Evolutionary conservation across 23 red algal species (phyloP).

Genomic region (Gracilaria caudata): DNA sequence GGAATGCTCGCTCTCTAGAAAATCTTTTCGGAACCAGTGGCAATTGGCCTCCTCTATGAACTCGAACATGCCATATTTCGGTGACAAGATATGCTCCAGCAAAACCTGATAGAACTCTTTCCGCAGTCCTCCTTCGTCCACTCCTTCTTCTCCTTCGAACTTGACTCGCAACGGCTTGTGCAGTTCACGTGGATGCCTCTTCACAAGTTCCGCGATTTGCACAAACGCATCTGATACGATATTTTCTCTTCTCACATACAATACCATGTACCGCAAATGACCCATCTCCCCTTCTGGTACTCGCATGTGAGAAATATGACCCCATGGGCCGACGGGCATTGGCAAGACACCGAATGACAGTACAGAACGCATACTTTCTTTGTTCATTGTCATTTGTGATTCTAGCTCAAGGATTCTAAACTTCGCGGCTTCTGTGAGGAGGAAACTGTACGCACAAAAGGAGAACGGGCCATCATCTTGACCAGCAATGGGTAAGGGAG

Average conservation of each 20-base stretch:
- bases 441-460: slow-evolving; percentile 87
- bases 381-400: slow-evolving; percentile 69
- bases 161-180: slow-evolving; percentile 82
- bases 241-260: slow-evolving; percentile 82
- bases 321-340: slow-evolving; percentile 59
- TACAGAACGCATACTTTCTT: slow-evolving; percentile 77
- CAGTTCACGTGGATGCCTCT: slow-evolving; percentile 74
- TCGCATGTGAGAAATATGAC: slow-evolving; percentile 50
- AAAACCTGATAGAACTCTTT: slow-evolving; percentile 96
- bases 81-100: slow-evolving; percentile 79
- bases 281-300: slow-evolving; percentile 64
- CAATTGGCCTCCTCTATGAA: slow-evolving; percentile 80
- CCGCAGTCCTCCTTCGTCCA: slow-evolving; percentile 90
- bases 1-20: slow-evolving; percentile 67
- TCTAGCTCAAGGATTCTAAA: slow-evolving; percentile 83
- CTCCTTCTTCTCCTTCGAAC: slow-evolving; percentile 90
- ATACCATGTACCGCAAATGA: slow-evolving; percentile 66
- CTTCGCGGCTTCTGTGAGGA: slow-evolving; percentile 90
- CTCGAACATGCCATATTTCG: slow-evolving; percentile 94
- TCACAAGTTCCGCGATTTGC: slow-evolving; percentile 49
- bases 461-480: slow-evolving; percentile 71
- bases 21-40: slow-evolving; percentile 83
- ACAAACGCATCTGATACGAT: slow-evolving; percentile 83
- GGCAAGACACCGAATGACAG: slow-evolving; percentile 57
- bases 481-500: slow-evolving; percentile 37